Evolutionary conservation across 225 moss, liverwort and hornwort genomes (phyloP).

Genomic region (Takakia lepidozioides): DNA sequence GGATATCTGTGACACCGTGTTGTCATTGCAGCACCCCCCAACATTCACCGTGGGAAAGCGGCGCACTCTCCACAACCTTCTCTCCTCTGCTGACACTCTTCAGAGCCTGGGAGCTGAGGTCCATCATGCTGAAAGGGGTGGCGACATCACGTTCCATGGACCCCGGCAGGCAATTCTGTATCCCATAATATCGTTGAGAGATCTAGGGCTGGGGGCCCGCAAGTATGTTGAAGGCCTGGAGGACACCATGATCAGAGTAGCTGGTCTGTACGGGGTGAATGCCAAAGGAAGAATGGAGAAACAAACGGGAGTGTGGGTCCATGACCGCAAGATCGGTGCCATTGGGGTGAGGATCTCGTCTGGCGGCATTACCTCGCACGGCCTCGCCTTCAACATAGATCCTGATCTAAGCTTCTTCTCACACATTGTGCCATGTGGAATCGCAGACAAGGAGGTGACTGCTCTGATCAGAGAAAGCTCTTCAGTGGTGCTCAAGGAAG

Average conservation of each 20-base stretch:
- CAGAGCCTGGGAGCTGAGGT: slow-evolving; percentile 48
- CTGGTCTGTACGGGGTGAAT: slow-evolving; percentile 53
- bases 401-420: slow-evolving; percentile 56
- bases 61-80: slow-evolving; percentile 62
- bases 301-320: slow-evolving; percentile 85
- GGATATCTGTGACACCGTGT: slow-evolving; percentile 28
- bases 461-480: slow-evolving; percentile 54
- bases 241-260: slow-evolving; percentile 72
- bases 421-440: slow-evolving; percentile 84
- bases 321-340: slow-evolving; percentile 81
- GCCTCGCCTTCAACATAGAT: slow-evolving; percentile 80
- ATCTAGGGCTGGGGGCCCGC: slow-evolving; percentile 58
- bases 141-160: slow-evolving; percentile 91
- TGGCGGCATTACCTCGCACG: slow-evolving; percentile 69
- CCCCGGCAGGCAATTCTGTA: slow-evolving; percentile 78
- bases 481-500: slow-evolving; percentile 29
- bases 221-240: slow-evolving; percentile 80
- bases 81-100: slow-evolving; percentile 45
- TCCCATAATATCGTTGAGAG: slow-evolving; percentile 57
- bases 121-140: slow-evolving; percentile 59
- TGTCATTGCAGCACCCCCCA: slow-evolving; percentile 78
- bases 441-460: slow-evolving; percentile 83
- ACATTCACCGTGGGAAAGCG: slow-evolving; percentile 91
- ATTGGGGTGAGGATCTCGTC: slow-evolving; percentile 87
- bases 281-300: slow-evolving; percentile 60